phyloP scores from a whole-genome alignment of 257 asterid genomes.

The Cruciata laevipes region DNA sequence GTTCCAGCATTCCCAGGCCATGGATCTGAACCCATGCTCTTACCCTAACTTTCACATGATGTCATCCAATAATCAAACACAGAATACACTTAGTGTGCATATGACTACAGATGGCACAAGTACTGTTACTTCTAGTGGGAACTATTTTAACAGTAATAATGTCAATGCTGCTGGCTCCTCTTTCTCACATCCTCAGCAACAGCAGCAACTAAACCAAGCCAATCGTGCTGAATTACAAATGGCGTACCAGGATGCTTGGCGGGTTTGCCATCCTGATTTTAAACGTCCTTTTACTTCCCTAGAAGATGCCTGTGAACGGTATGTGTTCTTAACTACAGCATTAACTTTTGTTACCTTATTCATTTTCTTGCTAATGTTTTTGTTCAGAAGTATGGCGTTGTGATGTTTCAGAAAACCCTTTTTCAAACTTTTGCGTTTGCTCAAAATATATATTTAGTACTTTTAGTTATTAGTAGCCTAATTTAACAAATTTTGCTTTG shows the following conservation, averaged over 20 bases:
- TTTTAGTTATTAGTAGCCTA: background rate
- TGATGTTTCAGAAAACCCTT: background rate
- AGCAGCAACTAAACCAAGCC: conserved; percentile 27
- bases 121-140: conserved; percentile 9
- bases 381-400: background rate
- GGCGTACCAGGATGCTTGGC: conserved; percentile 99
- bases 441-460: background rate
- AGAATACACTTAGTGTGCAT: background rate
- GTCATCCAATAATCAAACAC: conserved; percentile 19
- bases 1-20: conserved; percentile 38
- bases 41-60: conserved; percentile 27
- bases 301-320: conserved; percentile 95
- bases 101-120: background rate
- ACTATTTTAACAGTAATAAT: background rate
- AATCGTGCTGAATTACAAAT: conserved; percentile 52
- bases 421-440: background rate
- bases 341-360: background rate
- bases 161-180: conserved; percentile 14
- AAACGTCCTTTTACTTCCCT: conserved; percentile 85
- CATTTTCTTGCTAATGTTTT: background rate
- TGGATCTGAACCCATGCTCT: conserved; percentile 27
- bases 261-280: conserved; percentile 92
- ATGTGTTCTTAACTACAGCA: background rate
- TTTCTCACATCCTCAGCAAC: conserved; percentile 31
- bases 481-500: background rate